Conservation (phyloP, 2,329 filamentous ascomycete genomes). For the Onygena corvina region DNA sequence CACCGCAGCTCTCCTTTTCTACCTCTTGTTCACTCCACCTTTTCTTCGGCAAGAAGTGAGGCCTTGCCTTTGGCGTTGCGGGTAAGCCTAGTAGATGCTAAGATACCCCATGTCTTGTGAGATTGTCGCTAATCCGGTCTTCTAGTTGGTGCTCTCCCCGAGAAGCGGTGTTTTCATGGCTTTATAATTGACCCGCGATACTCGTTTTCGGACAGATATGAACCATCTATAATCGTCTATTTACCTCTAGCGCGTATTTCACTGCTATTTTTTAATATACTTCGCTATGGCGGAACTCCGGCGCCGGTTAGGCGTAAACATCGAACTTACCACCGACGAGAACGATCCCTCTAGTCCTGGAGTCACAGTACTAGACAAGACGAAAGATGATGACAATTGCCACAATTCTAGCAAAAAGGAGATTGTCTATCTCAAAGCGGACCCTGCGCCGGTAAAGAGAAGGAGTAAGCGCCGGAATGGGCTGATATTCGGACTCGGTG, state of each 20-base stretch:
- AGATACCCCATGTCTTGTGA: too few species aligned
- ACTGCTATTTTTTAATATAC: background rate
- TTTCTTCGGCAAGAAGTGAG: too few species aligned
- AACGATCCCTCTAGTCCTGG: background rate
- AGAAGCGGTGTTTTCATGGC: background rate
- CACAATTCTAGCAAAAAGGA: background rate
- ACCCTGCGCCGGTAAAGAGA: conserved; percentile 20
- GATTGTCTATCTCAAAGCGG: background rate
- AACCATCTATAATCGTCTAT: background rate
- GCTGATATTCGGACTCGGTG: conserved; percentile 76
- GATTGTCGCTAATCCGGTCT: background rate
- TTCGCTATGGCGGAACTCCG: conserved; percentile 7
- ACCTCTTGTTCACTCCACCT: background rate
- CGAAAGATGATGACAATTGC: background rate
- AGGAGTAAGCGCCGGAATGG: conserved; percentile 60
- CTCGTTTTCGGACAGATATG: conserved; percentile 1
- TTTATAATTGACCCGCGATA: background rate
- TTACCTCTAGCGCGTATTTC: background rate
- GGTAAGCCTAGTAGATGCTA: too few species aligned
- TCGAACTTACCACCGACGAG: background rate
- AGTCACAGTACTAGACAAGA: background rate
- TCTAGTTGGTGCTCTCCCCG: background rate
- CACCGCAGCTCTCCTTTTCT: background rate
- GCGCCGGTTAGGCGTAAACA: conserved; percentile 2
- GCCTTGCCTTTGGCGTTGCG: too few species aligned